Evolutionary conservation across 768 basidiomycete species (phyloP).

Genomic region (Neoboletus magnificus): DNA sequence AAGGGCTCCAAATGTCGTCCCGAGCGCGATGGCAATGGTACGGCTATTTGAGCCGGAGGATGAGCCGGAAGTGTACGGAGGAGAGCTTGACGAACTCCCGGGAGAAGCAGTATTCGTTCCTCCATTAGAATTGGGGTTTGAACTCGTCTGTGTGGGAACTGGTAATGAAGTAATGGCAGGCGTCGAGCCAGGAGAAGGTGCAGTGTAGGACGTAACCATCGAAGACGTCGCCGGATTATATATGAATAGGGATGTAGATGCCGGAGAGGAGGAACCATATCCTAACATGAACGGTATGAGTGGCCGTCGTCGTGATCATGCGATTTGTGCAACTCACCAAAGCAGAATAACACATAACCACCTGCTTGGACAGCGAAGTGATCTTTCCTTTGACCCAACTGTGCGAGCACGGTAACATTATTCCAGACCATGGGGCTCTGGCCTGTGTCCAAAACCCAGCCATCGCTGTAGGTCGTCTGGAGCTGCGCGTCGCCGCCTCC

Average conservation of each 20-base stretch:
- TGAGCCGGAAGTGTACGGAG: constrained; percentile 14
- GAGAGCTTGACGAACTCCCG: constrained; percentile 7
- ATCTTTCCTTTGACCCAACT: constrained; percentile 64
- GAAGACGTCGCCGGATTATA: constrained; percentile 41
- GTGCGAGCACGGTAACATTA: constrained; percentile 44
- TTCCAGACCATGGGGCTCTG: constrained; percentile 61
- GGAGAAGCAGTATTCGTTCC: constrained; percentile 7
- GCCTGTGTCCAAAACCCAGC: constrained; percentile 64
- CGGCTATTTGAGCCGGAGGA: constrained; percentile 19
- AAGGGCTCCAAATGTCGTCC: constrained; percentile 58
- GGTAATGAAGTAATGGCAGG: constrained; percentile 35
- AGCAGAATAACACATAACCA: constrained; percentile 67
- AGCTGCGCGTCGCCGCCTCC: constrained; percentile 67
- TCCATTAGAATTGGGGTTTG: constrained; percentile 7
- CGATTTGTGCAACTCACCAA: constrained; percentile 50
- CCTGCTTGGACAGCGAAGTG: constrained; percentile 68
- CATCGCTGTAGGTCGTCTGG: constrained; percentile 57
- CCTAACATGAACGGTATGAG: constrained; percentile 25
- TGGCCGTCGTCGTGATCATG: background rate
- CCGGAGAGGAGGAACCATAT: constrained; percentile 35
- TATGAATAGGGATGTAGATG: constrained; percentile 51
- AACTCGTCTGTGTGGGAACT: constrained; percentile 32
- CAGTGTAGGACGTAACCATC: constrained; percentile 43
- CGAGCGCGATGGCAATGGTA: constrained; percentile 55
- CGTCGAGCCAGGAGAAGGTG: constrained; percentile 30